phyloP scores from a whole-genome alignment of 139 green algal genomes.

The Chlorella sorokiniana region DNA sequence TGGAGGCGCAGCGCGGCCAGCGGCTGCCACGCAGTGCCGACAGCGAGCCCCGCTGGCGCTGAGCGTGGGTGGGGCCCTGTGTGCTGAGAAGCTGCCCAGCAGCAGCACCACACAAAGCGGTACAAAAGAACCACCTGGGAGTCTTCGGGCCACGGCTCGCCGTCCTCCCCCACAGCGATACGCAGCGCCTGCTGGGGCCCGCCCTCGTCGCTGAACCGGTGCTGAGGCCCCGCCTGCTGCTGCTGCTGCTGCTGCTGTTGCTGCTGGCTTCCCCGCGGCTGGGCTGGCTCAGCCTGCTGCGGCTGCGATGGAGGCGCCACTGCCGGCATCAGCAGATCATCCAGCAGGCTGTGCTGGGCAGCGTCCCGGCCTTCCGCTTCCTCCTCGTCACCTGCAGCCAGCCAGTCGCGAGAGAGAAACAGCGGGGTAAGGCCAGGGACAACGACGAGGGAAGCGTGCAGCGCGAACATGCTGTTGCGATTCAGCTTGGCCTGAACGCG shows the following conservation, averaged over 20 bases:
- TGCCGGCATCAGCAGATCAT: neutral
- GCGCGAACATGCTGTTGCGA: neutral
- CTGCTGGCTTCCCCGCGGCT: no score
- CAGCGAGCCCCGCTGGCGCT: no score
- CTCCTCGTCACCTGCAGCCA: neutral
- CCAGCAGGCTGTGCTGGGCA: no score
- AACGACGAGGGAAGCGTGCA: no score
- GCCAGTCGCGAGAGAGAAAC: neutral
- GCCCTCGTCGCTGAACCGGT: neutral
- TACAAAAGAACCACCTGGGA: neutral
- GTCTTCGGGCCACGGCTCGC: neutral
- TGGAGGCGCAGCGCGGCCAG: no score
- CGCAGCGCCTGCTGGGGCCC: constrained; percentile 37
- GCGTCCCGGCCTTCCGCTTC: no score
- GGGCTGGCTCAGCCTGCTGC: neutral
- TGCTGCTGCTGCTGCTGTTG: neutral
- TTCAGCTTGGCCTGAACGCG: no score
- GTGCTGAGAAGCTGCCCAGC: neutral
- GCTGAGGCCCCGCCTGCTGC: neutral
- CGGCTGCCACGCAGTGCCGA: no score
- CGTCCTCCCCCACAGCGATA: constrained; percentile 24
- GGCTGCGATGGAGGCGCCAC: neutral
- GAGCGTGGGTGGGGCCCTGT: no score
- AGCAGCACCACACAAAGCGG: neutral
- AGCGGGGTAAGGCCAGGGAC: neutral